These are phyloP conservation scores for Tillandsia fasciculata DNA, from an alignment of 176 grass and related monocot genomes.

Conservation along the genomic window DNA sequence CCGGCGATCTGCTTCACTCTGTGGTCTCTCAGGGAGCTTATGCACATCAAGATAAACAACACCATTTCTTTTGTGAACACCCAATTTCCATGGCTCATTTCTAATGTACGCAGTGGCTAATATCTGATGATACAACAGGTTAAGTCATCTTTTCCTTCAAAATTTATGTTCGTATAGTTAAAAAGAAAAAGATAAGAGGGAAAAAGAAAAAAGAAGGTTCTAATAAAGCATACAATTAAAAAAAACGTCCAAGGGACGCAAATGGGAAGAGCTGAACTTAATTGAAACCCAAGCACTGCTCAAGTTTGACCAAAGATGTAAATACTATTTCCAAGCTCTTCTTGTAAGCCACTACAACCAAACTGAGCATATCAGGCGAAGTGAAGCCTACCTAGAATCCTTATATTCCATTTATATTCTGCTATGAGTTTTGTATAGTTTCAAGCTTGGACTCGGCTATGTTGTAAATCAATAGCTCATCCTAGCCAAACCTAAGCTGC, in stretches of 20 bases:
- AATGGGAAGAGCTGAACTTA: too few species aligned
- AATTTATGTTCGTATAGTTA: constrained; percentile 14
- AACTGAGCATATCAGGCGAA: background rate
- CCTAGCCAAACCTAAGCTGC: too few species aligned
- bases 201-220: background rate
- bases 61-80: constrained; percentile 84
- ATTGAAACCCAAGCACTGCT: too few species aligned
- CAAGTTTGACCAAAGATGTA: background rate
- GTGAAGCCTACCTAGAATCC: background rate
- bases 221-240: background rate
- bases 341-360: background rate
- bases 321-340: background rate
- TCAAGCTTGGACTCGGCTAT: background rate
- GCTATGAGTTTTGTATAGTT: background rate
- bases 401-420: background rate
- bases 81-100: constrained; percentile 98
- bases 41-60: constrained; percentile 98
- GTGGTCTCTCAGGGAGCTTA: constrained; percentile 84
- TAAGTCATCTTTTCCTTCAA: constrained; percentile 10
- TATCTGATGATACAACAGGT: constrained; percentile 47
- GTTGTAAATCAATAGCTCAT: background rate
- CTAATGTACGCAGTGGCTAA: constrained; percentile 83
- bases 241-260: background rate
- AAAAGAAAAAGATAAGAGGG: constrained; percentile 11
- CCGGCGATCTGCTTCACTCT: constrained; percentile 51